Percentiles rank a stretch among this genome's conserved stretches.
Evolutionary conservation across 305 asterid species (phyloP).

Genomic region (Fraxinus baroniana): DNA sequence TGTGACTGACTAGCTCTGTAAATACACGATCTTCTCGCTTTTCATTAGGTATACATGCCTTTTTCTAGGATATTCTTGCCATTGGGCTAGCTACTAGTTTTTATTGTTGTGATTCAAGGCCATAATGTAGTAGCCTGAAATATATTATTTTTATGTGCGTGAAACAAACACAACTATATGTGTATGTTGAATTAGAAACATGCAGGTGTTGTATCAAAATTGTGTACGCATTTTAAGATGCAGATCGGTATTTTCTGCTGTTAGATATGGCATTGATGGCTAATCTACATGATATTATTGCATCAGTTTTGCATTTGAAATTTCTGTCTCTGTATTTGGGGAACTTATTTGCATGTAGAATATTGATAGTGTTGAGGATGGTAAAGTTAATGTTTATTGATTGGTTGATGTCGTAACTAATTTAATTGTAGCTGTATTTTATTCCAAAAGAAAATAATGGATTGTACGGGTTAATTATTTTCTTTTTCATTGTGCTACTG

Average conservation of each 20-base stretch:
- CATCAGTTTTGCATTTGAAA: neutral
- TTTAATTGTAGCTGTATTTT: neutral
- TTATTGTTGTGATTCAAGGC: neutral
- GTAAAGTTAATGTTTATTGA: neutral
- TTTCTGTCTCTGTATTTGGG: neutral
- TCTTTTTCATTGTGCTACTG: neutral
- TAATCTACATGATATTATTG: neutral
- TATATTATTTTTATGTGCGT: neutral
- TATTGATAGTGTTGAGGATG: neutral
- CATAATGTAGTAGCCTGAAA: neutral
- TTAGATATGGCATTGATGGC: neutral
- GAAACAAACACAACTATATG: neutral
- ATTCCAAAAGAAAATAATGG: neutral
- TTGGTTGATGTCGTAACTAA: neutral
- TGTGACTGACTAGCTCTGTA: neutral
- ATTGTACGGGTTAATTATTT: neutral
- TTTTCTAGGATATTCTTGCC: neutral
- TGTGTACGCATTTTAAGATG: neutral
- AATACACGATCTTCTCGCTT: neutral
- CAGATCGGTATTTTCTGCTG: neutral
- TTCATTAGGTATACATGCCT: neutral
- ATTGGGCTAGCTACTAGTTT: neutral
- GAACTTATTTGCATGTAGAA: neutral
- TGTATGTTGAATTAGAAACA: neutral
- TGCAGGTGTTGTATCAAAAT: neutral